A percentile compares a stretch with the other conserved stretches of the same genome.
These are phyloP conservation scores for Phaeophleospora eucalypticola DNA, from an alignment of 2,329 filamentous ascomycete genomes.

Conservation along the genomic window DNA sequence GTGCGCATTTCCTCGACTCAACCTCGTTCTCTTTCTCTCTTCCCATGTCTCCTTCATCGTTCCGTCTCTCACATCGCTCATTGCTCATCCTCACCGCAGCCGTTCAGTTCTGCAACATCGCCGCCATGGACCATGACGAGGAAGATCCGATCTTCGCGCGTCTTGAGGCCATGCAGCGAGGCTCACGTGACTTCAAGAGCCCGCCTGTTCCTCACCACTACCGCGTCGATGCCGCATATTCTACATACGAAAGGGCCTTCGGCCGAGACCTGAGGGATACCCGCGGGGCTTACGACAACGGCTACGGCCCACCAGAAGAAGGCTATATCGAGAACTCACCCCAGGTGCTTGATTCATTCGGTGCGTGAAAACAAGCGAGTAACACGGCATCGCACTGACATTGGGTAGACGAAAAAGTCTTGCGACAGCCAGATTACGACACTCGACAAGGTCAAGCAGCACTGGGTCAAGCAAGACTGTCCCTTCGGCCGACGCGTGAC, in stretches of 20 bases:
- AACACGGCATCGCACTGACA: conserved; percentile 11
- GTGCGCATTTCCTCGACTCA: no score
- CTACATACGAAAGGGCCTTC: no score
- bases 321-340: conserved; percentile 11
- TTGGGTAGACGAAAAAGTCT: conserved; percentile 33
- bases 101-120: not conserved
- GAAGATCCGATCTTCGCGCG: conserved; percentile 23
- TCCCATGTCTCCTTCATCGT: not conserved
- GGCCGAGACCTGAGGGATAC: no score
- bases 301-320: conserved; percentile 5
- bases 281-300: conserved; percentile 1
- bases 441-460: conserved; percentile 34
- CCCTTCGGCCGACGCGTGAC: conserved; percentile 25
- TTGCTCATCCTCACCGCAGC: no score
- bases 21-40: not conserved
- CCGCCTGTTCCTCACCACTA: no score
- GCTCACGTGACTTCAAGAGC: conserved; percentile 15
- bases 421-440: conserved; percentile 31
- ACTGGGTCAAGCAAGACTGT: conserved; percentile 36
- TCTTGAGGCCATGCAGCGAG: conserved; percentile 25
- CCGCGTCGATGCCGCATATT: no score
- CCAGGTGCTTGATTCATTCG: conserved; percentile 45
- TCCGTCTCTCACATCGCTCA: no score
- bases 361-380: conserved; percentile 30
- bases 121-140: conserved; percentile 22